A percentile compares a stretch with the other conserved stretches of the same genome.
These are phyloP conservation scores for Wallacemonas sp. DNA, from an alignment of 208 protist genomes.

Conservation along the genomic window DNA sequence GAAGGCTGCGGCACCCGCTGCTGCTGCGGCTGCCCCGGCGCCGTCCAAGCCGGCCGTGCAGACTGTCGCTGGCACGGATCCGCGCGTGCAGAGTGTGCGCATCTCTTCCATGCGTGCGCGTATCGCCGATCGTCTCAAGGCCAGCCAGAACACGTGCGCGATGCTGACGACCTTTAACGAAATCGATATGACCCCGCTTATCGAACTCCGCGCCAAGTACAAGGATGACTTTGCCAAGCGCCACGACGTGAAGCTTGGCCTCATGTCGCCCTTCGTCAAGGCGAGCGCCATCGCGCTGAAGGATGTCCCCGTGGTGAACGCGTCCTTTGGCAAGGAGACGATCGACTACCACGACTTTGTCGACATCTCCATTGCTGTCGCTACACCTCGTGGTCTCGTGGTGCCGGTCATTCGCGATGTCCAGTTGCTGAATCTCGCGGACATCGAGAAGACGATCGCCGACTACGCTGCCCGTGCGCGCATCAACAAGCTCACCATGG, in stretches of 20 bases:
- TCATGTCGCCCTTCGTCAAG: conserved; percentile 99
- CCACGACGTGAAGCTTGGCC: conserved; percentile 98
- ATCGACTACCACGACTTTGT: conserved; percentile 99
- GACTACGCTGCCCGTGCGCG: conserved; percentile 90
- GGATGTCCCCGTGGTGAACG: conserved; percentile 97
- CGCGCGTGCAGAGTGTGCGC: conserved; percentile 79
- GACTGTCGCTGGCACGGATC: conserved; percentile 49
- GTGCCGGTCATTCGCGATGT: conserved; percentile 97
- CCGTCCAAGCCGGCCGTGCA: conserved; percentile 11
- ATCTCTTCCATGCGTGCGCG: conserved; percentile 95
- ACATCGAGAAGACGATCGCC: conserved; percentile 96
- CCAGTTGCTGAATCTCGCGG: conserved; percentile 94
- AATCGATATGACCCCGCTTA: conserved; percentile 96
- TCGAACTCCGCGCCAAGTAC: conserved; percentile 95
- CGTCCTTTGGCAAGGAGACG: conserved; percentile 92
- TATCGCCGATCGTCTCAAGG: conserved; percentile 97
- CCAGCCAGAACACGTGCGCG: conserved; percentile 98
- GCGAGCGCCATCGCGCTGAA: conserved; percentile 94
- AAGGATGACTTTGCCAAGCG: conserved; percentile 98
- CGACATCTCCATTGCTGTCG: conserved; percentile 98
- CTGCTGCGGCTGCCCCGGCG: conserved; percentile 28
- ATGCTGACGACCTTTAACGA: conserved; percentile 99
- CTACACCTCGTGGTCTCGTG: conserved; percentile 96
- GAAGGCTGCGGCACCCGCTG: conserved; percentile 12
- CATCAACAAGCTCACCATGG: conserved; percentile 93